Percentiles rank a stretch among this genome's conserved stretches.
phyloP scores from a whole-genome alignment of 2,329 filamentous ascomycete genomes.

The Claviceps lovelessii region DNA sequence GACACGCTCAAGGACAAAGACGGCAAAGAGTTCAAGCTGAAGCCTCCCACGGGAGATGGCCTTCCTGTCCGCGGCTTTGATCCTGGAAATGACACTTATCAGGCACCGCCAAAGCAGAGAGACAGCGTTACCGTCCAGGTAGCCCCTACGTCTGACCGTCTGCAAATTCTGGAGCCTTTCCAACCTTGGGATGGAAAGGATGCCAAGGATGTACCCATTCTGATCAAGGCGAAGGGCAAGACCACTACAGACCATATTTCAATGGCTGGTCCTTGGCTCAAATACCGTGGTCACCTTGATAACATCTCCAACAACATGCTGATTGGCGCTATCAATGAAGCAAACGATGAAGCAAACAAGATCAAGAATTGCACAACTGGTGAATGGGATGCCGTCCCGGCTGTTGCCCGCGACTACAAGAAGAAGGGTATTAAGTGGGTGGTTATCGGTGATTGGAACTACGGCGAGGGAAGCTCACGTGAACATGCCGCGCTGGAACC shows the following conservation, averaged over 20 bases:
- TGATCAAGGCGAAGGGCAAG: constrained; percentile 95
- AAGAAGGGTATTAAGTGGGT: constrained; percentile 92
- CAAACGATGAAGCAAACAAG: constrained; percentile 96
- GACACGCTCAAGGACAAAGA: constrained; percentile 89
- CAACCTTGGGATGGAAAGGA: constrained; percentile 85
- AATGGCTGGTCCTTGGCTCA: constrained; percentile 93
- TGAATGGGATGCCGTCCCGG: constrained; percentile 77
- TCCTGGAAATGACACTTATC: constrained; percentile 84
- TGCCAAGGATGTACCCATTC: constrained; percentile 65
- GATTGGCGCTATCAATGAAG: constrained; percentile 91
- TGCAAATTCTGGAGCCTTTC: constrained; percentile 84
- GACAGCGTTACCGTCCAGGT: constrained; percentile 61
- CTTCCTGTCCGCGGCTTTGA: constrained; percentile 77
- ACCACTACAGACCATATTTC: constrained; percentile 96
- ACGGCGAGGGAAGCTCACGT: constrained; percentile 92
- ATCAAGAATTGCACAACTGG: constrained; percentile 79
- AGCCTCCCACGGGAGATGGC: constrained; percentile 64
- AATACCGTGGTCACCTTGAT: constrained; percentile 97
- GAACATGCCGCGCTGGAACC: constrained; percentile 98
- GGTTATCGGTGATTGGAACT: constrained; percentile 98
- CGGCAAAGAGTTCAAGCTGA: constrained; percentile 87
- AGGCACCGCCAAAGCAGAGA: constrained; percentile 78
- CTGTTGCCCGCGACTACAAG: constrained; percentile 97
- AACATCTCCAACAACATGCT: constrained; percentile 99
- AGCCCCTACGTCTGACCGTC: constrained; percentile 78